Evolutionary conservation across 2,329 filamentous ascomycete genomes (phyloP).

Genomic region (Fusarium decemcellulare): DNA sequence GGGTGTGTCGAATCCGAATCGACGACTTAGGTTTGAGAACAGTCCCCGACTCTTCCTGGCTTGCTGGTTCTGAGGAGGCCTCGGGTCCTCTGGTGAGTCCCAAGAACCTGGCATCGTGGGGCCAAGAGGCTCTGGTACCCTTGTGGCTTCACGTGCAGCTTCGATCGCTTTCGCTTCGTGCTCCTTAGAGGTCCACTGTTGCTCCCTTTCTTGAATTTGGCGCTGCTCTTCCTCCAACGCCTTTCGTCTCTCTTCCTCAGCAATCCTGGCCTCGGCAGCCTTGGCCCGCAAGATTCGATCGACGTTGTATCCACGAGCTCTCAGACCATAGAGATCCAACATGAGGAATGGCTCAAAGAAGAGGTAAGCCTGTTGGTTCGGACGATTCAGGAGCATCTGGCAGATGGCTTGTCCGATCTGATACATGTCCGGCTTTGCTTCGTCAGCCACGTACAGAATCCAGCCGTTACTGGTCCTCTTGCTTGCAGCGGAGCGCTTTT

Average conservation of each 20-base stretch:
- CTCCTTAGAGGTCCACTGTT: slow-evolving; percentile 55
- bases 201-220: slow-evolving; percentile 70
- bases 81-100: slow-evolving; percentile 71
- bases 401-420: slow-evolving; percentile 93
- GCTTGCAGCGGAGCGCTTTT: slow-evolving; percentile 82
- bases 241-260: slow-evolving; percentile 84
- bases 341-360: slow-evolving; percentile 94
- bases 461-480: slow-evolving; percentile 67
- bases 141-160: slow-evolving; percentile 56
- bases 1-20: slow-evolving; percentile 75
- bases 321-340: slow-evolving; percentile 84
- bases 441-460: slow-evolving; percentile 82
- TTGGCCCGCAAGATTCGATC: slow-evolving; percentile 92
- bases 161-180: slow-evolving; percentile 55
- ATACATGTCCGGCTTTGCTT: slow-evolving; percentile 82
- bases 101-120: slow-evolving; percentile 82
- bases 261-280: slow-evolving; percentile 88
- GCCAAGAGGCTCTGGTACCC: slow-evolving; percentile 57
- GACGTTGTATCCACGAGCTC: slow-evolving; percentile 94
- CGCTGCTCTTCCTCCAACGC: slow-evolving; percentile 81
- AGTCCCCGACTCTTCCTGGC: slow-evolving; percentile 67
- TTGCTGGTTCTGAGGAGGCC: slow-evolving; percentile 50
- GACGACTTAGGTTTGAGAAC: slow-evolving; percentile 77
- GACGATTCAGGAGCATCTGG: slow-evolving; percentile 82
- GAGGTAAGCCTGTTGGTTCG: slow-evolving; percentile 89